These are phyloP conservation scores for Neonectria sp. DNA, from an alignment of 2,329 filamentous ascomycete species.

Conservation along the genomic window DNA sequence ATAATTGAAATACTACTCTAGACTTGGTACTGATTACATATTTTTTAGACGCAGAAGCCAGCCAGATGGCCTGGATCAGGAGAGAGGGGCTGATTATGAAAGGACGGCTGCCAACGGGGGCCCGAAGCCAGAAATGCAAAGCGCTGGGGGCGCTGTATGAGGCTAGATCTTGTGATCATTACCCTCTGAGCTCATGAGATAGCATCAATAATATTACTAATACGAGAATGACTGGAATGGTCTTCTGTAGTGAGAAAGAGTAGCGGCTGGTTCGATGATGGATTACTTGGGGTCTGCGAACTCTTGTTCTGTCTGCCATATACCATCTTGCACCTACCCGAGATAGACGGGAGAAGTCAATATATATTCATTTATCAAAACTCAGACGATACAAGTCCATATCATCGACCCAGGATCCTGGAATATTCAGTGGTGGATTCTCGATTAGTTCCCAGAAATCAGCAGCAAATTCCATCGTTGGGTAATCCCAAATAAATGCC, in stretches of 20 bases:
- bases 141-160: neutral
- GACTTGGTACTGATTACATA: neutral
- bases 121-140: neutral
- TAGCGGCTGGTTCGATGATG: no score
- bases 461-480: neutral
- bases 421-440: neutral
- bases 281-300: neutral
- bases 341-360: neutral
- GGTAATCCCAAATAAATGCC: constrained; percentile 8
- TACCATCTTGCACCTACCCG: neutral
- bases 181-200: neutral
- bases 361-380: neutral
- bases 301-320: neutral
- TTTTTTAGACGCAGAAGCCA: neutral
- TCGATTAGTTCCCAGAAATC: constrained; percentile 16
- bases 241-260: no score
- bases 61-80: neutral
- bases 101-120: neutral
- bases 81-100: neutral
- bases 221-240: neutral
- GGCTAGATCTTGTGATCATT: neutral
- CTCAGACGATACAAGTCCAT: neutral
- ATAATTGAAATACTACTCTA: neutral
- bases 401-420: neutral
- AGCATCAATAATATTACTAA: neutral